phyloP scores from a whole-genome alignment of 2,329 filamentous ascomycete genomes.

The Sarocladiaceae sp. region DNA sequence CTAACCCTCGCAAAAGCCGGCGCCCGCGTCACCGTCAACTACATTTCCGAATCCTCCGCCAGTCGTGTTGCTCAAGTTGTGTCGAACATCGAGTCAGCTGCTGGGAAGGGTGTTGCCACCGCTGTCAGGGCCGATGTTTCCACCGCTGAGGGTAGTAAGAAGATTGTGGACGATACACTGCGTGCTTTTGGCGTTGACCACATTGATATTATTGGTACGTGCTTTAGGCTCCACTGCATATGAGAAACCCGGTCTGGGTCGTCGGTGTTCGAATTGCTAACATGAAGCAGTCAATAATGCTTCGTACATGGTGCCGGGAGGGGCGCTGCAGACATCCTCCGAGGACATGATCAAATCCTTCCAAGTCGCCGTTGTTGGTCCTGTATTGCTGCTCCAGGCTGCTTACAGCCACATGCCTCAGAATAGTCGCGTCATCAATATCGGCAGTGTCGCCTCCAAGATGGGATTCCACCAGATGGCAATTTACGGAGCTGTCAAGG shows the following conservation, averaged over 20 bases:
- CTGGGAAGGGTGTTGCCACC: constrained; percentile 12
- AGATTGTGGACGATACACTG: constrained; percentile 27
- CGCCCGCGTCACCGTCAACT: constrained; percentile 31
- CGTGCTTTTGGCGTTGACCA: constrained; percentile 23
- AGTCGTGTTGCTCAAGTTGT: constrained; percentile 24
- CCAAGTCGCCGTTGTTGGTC: constrained; percentile 23
- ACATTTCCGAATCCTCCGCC: constrained; percentile 28
- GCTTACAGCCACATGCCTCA: constrained; percentile 26
- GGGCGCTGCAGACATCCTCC: constrained; percentile 14
- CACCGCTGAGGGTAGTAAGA: constrained; percentile 21
- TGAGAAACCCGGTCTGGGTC: too few relatives aligned
- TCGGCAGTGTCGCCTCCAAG: constrained; percentile 17
- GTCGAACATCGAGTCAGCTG: constrained; percentile 10
- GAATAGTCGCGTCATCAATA: constrained; percentile 18
- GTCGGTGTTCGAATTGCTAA: background rate
- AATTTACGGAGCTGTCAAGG: constrained; percentile 22
- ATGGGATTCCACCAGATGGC: constrained; percentile 11
- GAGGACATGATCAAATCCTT: constrained; percentile 23
- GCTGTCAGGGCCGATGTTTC: constrained; percentile 26
- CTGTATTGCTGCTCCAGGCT: constrained; percentile 26
- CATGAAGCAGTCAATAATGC: constrained; percentile 29
- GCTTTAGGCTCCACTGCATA: background rate
- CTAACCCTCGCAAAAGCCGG: constrained; percentile 31
- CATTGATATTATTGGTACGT: constrained; percentile 26
- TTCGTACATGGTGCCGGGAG: background rate